Conservation (phyloP, 345 rosid genomes). For the Psidium guajava region DNA sequence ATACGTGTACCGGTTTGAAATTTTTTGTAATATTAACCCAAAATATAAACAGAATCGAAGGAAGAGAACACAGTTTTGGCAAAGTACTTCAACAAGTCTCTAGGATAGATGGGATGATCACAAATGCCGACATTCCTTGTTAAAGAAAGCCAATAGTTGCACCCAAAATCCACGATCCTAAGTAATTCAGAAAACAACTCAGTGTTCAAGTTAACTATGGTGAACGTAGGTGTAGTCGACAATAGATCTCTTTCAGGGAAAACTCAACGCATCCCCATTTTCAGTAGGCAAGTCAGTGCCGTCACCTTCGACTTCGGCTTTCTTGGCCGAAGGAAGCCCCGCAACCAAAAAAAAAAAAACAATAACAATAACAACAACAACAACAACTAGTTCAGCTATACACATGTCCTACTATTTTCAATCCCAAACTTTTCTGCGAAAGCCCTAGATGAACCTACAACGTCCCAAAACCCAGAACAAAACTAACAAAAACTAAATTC, state of each 20-base stretch:
- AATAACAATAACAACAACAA: not conserved
- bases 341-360: not conserved
- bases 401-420: too few relatives aligned
- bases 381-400: not conserved
- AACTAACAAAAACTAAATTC: too few relatives aligned
- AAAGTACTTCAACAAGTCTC: not conserved
- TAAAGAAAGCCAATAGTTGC: not conserved
- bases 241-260: not conserved
- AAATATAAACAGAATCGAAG: not conserved
- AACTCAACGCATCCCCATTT: not conserved
- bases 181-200: too few relatives aligned
- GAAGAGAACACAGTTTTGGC: not conserved
- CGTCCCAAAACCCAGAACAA: too few relatives aligned
- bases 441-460: too few relatives aligned
- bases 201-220: not conserved
- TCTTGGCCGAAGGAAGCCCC: not conserved
- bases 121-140: not conserved
- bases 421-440: too few relatives aligned
- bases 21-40: too few relatives aligned
- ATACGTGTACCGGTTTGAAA: too few relatives aligned
- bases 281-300: not conserved
- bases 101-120: fast-evolving
- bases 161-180: too few relatives aligned
- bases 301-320: not conserved
- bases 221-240: not conserved